Evolutionary conservation across 345 rosid species (phyloP), one percentile per base, ranked within the genome.

Genomic region (Populus euphratica): DNA sequence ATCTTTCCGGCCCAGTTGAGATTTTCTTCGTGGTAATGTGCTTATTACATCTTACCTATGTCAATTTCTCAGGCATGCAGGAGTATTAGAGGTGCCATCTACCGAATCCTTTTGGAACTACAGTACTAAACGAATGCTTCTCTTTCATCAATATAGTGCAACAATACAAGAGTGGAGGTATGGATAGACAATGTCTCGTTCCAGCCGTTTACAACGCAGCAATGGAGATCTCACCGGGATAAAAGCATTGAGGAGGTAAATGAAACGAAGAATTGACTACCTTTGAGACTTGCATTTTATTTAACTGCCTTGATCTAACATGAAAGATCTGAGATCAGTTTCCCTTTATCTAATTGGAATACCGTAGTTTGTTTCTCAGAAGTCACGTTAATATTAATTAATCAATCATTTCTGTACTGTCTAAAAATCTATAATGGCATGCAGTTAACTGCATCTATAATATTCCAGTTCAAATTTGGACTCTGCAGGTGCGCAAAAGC

Each of bases 141-240:
- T 5, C 73, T 71, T 52, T 70, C 43, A 50, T 44, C 8, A 62
- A 49, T 76, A 79, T 79, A 91, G 94, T 80, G 86, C 85, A 85
- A 85, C 49, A 85, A 82, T 52, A 52, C 80, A 14, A 69, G 78
- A 44, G 79, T 82, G 43, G 91, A 89, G 2, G 77, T 92, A 75
- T 89, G 81, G 87, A 82, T 78, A 4, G 92, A 84, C 47, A 87
- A 73, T 70, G 71, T 94, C 72, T 89, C 92, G 0, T 59, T 92
- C 5, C 89, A 89, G 75, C 82, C 88, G 54, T 94, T 91, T 79
- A 90, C 92, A 14, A 81, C 76, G 79, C 13, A 86, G 69, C 83
- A 90, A 69, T 94, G 96, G 97, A 86, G 86, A 73, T 65, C 86
- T 23, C 88, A 91, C 50, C 98, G 92, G 78, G 84, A 87, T 21